Evolutionary conservation across 2,329 filamentous ascomycete genomes (phyloP), one percentile per base, ranked within the genome.

Genomic region (Sporothrix brunneoviolacea): DNA sequence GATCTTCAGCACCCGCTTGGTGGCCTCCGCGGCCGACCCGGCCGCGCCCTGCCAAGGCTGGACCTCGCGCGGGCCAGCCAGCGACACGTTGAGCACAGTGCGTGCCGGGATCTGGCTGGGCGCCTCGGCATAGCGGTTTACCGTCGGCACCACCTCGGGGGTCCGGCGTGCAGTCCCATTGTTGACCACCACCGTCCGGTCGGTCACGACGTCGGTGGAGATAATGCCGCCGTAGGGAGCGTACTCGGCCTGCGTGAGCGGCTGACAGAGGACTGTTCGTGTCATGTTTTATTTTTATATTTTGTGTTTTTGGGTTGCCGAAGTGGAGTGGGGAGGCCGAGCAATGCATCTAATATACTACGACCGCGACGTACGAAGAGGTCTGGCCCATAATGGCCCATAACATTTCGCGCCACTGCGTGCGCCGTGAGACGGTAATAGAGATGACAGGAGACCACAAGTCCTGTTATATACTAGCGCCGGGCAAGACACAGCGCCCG

Each of bases 91-190:
- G 6, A 51, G 33, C 8, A 52, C 50, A 2, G 44, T 35, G 5
- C 19, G 30, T 1, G 44, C 50, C 4, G 44, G 50, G 5, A 24
- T 38, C 33, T 44, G 13, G 44, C 50, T 52, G 3, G 44, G 22
- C 7, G 50, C 50, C 4, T 39, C 4, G 13, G 18, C 18, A 12
- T 48, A 52, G 10, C 10, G 8, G 32, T 48, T 52, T 8, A 37
- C 10, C 2, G 44, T 52, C 5, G 50, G 44, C n/a, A 52, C 50
- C 12, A 52, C 44, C n/a, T 52, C 50, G 9, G 50, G 50, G 8
- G 50, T 52, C 8, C 50, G 37, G 15, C 50, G 50, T 8, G 30
- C 32, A 3, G 44, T 48, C 18, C 50, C 50, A 19, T 42, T 47
- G 33, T 52, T 52, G 43, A 52, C 44, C 1, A 18, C 12, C 10